Conservation (phyloP, 495 filamentous ascomycete genomes). For the Pyrenula massariospora region DNA sequence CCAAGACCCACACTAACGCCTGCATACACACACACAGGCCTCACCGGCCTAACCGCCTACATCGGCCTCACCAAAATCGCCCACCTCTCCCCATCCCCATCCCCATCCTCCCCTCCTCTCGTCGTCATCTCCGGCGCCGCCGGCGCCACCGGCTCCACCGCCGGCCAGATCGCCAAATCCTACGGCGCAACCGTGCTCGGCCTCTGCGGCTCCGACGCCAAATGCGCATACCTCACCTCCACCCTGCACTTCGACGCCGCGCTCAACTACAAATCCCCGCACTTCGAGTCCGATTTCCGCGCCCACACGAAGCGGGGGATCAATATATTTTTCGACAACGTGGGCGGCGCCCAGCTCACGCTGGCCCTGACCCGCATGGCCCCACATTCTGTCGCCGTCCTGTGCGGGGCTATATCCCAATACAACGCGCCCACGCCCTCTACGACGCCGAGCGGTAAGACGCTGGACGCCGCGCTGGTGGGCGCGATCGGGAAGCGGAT, state of each 20-base stretch:
- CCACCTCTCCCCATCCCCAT: slow-evolving; percentile 38
- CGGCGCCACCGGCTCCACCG: slow-evolving; percentile 57
- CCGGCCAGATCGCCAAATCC: slow-evolving; percentile 57
- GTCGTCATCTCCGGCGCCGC: slow-evolving; percentile 61
- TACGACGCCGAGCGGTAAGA: slow-evolving; percentile 17
- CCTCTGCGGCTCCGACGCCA: slow-evolving; percentile 36
- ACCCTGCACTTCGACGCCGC: slow-evolving; percentile 39
- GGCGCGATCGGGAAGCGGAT: slow-evolving; percentile 33
- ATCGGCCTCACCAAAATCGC: slow-evolving; percentile 52
- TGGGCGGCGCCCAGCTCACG: slow-evolving; percentile 44
- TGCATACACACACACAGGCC: slow-evolving; percentile 9
- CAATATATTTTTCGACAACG: slow-evolving; percentile 48
- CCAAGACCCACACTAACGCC: neutral
- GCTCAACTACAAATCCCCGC: slow-evolving; percentile 42
- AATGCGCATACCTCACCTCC: slow-evolving; percentile 33
- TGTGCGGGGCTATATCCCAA: slow-evolving; percentile 43
- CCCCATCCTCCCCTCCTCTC: too few relatives aligned
- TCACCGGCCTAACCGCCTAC: slow-evolving; percentile 56
- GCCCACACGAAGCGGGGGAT: slow-evolving; percentile 36
- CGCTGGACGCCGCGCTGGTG: slow-evolving; percentile 35
- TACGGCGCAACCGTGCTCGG: slow-evolving; percentile 44
- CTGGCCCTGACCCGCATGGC: slow-evolving; percentile 34
- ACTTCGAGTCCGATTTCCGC: slow-evolving; percentile 39
- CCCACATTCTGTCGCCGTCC: slow-evolving; percentile 34
- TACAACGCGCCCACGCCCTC: slow-evolving; percentile 21